Base-by-base conservation (phyloP, 768 basidiomycete genomes). In the Crepidotus variabilis region DNA sequence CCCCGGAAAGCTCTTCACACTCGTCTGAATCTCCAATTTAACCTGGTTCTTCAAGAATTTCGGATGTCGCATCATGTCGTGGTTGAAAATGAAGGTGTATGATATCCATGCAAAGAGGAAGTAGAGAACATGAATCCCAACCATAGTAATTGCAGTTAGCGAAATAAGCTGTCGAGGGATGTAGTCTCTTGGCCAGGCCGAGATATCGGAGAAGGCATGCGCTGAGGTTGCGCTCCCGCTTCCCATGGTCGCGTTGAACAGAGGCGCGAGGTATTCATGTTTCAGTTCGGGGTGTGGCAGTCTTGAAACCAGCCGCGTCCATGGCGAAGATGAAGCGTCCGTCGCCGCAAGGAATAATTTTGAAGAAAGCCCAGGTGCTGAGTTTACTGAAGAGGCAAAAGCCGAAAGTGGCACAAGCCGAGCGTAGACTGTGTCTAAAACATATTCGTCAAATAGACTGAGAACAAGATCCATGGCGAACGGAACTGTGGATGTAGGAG, bases 31-130 rank as follows among this genome's bases (percentile, higher is more conserved):
- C 74, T 99, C 97, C 18, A 78, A 69, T 60, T 73, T 80, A 61
- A 91, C 83, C 69, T 99, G 97, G 66, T 94, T 84, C 67, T 91
- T 88, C 47, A 97, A 77, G 75, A 95, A 99, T 28, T 91, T 83
- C 0, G 97, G 97, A 73, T 99, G 97, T 32, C 81, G 79, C 88
- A 90, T 95, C 93, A 90, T 97, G 20, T 88, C 90, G 65, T 90
- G 89, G 73, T 98, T 94, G 82, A 98, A 99, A 55, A 98, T 84
- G 72, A 79, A 86, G 46, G 72, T 72, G 74, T 92, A 99, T 2
- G 93, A 94, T 22, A 91, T 71, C 45, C 80, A 75, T n/a, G 94
- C 94, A 62, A 98, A 89, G 22, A 88, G 51, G 72, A 97, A 94
- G 72, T 99, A 99, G 48, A 99, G 80, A 50, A 86, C 21, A 63